Conservation (phyloP, 2,329 filamentous ascomycete species). For the Fusarium sp. region DNA sequence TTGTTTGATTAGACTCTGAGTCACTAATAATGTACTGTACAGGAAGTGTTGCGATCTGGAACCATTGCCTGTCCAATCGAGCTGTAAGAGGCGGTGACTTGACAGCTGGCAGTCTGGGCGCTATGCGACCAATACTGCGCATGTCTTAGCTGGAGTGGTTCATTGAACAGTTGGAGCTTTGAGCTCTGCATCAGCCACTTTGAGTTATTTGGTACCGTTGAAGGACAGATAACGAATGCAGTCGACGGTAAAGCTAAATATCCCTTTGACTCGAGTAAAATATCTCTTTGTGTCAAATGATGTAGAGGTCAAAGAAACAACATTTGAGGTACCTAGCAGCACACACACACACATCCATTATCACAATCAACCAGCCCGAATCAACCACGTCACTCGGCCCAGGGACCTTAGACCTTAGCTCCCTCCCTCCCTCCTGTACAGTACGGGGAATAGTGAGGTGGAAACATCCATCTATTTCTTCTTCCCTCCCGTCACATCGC, state of each 20-base stretch:
- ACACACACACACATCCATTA: conserved; percentile 9
- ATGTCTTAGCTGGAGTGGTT: conserved; percentile 22
- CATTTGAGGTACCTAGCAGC: conserved; percentile 6
- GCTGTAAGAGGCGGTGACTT: conserved; percentile 23
- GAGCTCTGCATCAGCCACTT: conserved; percentile 19
- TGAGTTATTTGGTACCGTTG: background rate
- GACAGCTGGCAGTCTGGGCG: conserved; percentile 39
- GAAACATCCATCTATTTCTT: conserved; percentile 18
- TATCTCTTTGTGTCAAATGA: background rate
- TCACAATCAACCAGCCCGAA: conserved; percentile 25
- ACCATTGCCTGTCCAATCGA: conserved; percentile 24
- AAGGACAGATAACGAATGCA: background rate
- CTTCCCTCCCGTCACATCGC: background rate
- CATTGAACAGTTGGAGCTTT: background rate
- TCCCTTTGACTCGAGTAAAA: background rate
- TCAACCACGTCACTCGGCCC: conserved; percentile 40
- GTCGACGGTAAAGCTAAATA: background rate
- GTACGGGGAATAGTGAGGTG: conserved; percentile 38
- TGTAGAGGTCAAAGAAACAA: background rate
- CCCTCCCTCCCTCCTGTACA: background rate
- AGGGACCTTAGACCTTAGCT: conserved; percentile 14
- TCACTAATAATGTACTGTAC: conserved; percentile 23
- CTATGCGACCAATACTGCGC: conserved; percentile 12
- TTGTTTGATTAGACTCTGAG: conserved; percentile 11
- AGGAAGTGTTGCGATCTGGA: conserved; percentile 7